These are phyloP conservation scores for Colletotrichum phormii DNA, from an alignment of 2,329 filamentous ascomycete genomes.

Conservation along the genomic window DNA sequence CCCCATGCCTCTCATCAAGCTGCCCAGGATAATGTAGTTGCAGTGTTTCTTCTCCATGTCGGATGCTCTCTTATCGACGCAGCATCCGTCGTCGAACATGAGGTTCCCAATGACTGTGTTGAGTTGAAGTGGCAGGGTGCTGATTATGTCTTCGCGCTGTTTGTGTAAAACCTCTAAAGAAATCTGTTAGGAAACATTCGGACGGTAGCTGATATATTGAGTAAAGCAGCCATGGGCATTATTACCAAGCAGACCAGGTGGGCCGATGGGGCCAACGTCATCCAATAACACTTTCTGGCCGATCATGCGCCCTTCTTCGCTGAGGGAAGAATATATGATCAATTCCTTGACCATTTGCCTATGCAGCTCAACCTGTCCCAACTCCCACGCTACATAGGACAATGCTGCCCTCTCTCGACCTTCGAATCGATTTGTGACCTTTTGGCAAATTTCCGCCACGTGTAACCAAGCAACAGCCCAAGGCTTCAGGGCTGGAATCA, in stretches of 20 bases:
- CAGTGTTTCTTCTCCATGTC: background rate
- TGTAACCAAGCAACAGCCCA: slow-evolving; percentile 11
- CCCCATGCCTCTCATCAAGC: background rate
- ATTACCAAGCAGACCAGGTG: slow-evolving; percentile 11
- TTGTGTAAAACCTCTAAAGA: background rate
- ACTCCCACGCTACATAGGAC: slow-evolving; percentile 13
- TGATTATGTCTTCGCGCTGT: background rate
- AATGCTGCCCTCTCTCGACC: background rate
- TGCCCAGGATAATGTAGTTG: slow-evolving; percentile 21
- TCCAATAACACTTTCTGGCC: background rate
- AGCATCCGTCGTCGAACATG: background rate
- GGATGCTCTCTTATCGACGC: background rate
- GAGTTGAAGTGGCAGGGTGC: background rate
- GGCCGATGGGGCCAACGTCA: slow-evolving; percentile 6
- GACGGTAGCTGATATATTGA: too few relatives aligned
- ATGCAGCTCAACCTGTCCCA: slow-evolving; percentile 16
- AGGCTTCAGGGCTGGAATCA: slow-evolving; percentile 15
- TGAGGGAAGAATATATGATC: background rate
- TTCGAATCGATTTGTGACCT: too few relatives aligned
- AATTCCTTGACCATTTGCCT: slow-evolving; percentile 8
- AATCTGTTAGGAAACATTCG: background rate
- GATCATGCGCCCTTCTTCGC: background rate
- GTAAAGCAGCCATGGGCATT: too few relatives aligned
- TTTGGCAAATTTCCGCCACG: background rate
- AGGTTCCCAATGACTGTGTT: background rate